Conservation (phyloP, 176 grass and related monocot species). For the Rhynchospora pubera region DNA sequence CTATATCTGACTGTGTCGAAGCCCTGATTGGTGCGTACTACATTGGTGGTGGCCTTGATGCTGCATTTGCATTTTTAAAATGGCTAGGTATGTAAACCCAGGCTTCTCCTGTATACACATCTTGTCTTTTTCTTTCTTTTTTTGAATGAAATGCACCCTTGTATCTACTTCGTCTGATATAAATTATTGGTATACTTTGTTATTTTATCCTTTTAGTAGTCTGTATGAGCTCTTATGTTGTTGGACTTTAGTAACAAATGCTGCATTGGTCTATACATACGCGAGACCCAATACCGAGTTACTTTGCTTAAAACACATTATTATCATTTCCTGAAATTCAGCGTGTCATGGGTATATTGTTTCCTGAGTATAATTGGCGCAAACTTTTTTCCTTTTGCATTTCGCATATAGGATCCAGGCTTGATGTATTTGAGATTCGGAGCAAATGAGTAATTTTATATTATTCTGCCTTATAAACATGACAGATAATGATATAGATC, state of each 20-base stretch:
- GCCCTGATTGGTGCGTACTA: constrained; percentile 91
- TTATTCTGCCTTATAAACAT: neutral
- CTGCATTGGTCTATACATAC: neutral
- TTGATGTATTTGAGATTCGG: neutral
- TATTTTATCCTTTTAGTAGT: neutral
- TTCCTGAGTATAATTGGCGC: neutral
- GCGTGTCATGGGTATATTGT: neutral
- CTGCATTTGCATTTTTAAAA: constrained; percentile 59
- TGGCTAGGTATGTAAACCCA: constrained; percentile 39
- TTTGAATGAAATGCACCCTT: neutral
- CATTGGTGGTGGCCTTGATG: constrained; percentile 61
- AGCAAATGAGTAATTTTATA: neutral
- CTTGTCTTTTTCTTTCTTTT: neutral
- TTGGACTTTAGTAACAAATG: neutral
- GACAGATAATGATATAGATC: constrained; percentile 25
- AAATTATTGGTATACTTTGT: neutral
- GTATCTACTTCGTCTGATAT: neutral
- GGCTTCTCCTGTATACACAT: neutral
- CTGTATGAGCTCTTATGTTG: neutral
- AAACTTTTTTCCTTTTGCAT: neutral
- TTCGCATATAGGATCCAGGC: neutral
- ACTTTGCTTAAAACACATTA: neutral
- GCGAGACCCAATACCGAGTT: neutral
- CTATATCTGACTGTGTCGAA: constrained; percentile 86
- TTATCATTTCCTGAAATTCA: neutral